These are phyloP conservation scores for Botryococcus braunii DNA, from an alignment of 163 green algal species.

Conservation along the genomic window DNA sequence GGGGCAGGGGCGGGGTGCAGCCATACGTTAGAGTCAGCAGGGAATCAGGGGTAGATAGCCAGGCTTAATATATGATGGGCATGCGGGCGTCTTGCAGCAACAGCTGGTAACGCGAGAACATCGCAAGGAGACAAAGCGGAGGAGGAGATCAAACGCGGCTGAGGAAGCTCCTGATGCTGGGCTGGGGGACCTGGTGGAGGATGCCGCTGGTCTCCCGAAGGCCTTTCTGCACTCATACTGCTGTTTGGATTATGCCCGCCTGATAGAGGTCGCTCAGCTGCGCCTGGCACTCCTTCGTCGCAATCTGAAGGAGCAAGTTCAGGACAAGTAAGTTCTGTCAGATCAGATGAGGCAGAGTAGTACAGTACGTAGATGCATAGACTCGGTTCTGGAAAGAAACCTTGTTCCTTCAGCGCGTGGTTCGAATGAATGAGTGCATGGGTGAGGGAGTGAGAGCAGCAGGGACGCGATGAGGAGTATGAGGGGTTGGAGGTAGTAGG, in stretches of 20 bases:
- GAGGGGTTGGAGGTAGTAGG: too few species aligned
- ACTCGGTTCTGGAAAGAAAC: too few species aligned
- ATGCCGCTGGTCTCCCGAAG: constrained; percentile 11
- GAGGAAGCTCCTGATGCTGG: background rate
- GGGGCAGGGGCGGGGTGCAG: too few species aligned
- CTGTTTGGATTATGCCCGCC: constrained; percentile 27
- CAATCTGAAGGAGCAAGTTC: constrained; percentile 22
- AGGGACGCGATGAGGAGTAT: too few species aligned
- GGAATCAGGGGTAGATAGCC: too few species aligned
- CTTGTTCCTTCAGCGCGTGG: too few species aligned
- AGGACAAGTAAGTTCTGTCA: constrained; percentile 2
- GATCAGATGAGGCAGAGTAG: too few species aligned
- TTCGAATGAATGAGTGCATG: too few species aligned
- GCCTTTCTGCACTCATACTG: constrained; percentile 17
- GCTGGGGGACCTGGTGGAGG: constrained; percentile 13
- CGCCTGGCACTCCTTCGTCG: constrained; percentile 28
- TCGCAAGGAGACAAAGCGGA: constrained; percentile 11
- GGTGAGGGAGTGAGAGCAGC: too few species aligned
- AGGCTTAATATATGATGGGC: too few species aligned
- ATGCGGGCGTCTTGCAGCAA: constrained; percentile 7
- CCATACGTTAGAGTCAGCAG: too few species aligned
- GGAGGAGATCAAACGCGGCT: background rate
- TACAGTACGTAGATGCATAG: too few species aligned
- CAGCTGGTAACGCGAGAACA: constrained; percentile 16
- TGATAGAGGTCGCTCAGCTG: constrained; percentile 30